These are phyloP conservation scores for Ceratocystiopsis sp. DNA, from an alignment of 2,329 filamentous ascomycete species.

Conservation along the genomic window DNA sequence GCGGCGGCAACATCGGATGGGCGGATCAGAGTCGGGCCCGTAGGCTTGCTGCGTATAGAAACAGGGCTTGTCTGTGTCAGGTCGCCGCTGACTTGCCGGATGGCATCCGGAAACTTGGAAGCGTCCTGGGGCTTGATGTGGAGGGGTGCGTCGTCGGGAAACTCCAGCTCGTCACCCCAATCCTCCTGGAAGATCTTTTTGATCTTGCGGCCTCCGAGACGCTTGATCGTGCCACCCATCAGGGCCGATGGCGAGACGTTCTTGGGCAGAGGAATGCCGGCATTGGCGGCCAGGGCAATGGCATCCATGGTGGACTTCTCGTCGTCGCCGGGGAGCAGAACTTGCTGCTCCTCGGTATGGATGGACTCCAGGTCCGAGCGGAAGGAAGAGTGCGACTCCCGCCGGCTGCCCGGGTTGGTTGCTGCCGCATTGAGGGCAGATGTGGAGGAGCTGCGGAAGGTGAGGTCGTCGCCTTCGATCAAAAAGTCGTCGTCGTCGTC, in stretches of 20 bases:
- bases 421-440: conserved; percentile 10
- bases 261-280: conserved; percentile 77
- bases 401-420: conserved; percentile 31
- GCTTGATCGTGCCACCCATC: conserved; percentile 82
- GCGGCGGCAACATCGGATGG: conserved; percentile 10
- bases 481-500: conserved; percentile 63
- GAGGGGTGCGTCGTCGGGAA: conserved; percentile 42
- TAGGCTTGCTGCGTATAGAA: conserved; percentile 23
- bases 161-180: conserved; percentile 63
- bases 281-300: conserved; percentile 70
- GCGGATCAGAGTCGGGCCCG: conserved; percentile 29
- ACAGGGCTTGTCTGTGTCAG: conserved; percentile 30
- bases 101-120: conserved; percentile 45
- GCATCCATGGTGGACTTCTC: conserved; percentile 70
- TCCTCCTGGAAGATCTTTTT: conserved; percentile 61
- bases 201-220: conserved; percentile 59
- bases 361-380: conserved; percentile 67
- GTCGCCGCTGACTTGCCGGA: conserved; percentile 47
- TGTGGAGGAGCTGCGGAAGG: conserved; percentile 30
- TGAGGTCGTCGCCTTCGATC: conserved; percentile 50
- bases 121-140: conserved; percentile 48
- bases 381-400: conserved; percentile 69
- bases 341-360: conserved; percentile 68
- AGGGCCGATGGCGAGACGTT: conserved; percentile 81
- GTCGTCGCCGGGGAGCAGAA: conserved; percentile 71